These are phyloP conservation scores for Hippophae rhamnoides DNA, from an alignment of 306 rosid species.

Conservation along the genomic window DNA sequence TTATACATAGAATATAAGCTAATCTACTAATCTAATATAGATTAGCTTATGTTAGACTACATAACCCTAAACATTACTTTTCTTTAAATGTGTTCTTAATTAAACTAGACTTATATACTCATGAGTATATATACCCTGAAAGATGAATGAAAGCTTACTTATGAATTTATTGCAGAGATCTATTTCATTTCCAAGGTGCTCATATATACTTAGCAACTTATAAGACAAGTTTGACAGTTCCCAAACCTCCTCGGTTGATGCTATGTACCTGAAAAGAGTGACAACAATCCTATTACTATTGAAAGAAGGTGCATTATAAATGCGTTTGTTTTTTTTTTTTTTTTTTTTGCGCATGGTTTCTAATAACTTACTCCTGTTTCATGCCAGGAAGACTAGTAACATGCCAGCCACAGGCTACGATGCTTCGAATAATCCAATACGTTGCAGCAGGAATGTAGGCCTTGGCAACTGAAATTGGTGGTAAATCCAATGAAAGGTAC, in stretches of 20 bases:
- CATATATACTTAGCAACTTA: constrained; percentile 47
- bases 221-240: constrained; percentile 69
- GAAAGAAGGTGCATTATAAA: not conserved
- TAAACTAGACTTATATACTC: too few relatives aligned
- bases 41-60: too few relatives aligned
- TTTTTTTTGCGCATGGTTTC: not conserved
- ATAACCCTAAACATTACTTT: too few relatives aligned
- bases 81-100: too few relatives aligned
- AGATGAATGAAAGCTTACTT: constrained; percentile 28
- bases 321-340: not conserved
- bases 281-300: not conserved
- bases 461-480: constrained; percentile 49
- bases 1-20: too few relatives aligned
- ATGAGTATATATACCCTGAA: too few relatives aligned
- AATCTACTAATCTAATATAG: too few relatives aligned
- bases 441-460: constrained; percentile 73
- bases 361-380: constrained; percentile 53
- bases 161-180: constrained; percentile 38
- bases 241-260: constrained; percentile 61
- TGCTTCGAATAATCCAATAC: constrained; percentile 65
- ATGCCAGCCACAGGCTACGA: constrained; percentile 58
- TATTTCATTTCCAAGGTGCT: constrained; percentile 55
- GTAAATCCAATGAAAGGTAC: constrained; percentile 56
- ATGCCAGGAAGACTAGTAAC: constrained; percentile 46
- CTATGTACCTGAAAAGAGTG: constrained; percentile 33